phyloP scores from a whole-genome alignment of 345 rosid genomes.

The Salix brachista region DNA sequence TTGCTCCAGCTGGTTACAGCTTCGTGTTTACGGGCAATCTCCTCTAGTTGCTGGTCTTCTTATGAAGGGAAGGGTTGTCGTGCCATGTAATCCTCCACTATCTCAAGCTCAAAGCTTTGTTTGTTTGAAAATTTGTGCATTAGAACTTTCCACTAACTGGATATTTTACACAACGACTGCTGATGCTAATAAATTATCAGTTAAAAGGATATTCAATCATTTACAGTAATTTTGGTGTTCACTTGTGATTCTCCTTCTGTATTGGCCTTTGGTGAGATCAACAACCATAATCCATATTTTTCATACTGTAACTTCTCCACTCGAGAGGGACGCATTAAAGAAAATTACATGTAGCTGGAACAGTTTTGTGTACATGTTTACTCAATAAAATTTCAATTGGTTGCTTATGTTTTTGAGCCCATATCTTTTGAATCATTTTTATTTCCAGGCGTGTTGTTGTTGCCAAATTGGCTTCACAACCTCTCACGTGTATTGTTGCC shows the following conservation, averaged over 20 bases:
- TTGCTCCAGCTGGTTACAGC: conserved; percentile 14
- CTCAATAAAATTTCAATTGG: background rate
- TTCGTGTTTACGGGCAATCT: conserved; percentile 2
- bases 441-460: background rate
- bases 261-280: background rate
- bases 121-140: conserved; percentile 36
- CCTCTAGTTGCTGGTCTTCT: conserved; percentile 9
- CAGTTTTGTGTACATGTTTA: background rate
- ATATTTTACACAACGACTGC: conserved; percentile 9
- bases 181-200: conserved; percentile 25
- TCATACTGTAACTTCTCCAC: background rate
- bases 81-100: conserved; percentile 5
- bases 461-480: background rate
- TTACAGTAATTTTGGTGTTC: conserved; percentile 22
- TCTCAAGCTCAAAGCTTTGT: conserved; percentile 9
- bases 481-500: background rate
- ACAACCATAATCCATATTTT: background rate
- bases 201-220: conserved; percentile 18
- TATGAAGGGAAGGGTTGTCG: conserved; percentile 1
- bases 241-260: background rate
- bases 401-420: background rate
- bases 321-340: background rate
- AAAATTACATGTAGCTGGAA: background rate
- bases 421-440: background rate
- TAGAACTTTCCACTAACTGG: conserved; percentile 12